Percentiles rank a stretch among this genome's conserved stretches.
Evolutionary conservation across 192 early-diverging fungal species (phyloP).

Genomic region (Backusella luteola): DNA sequence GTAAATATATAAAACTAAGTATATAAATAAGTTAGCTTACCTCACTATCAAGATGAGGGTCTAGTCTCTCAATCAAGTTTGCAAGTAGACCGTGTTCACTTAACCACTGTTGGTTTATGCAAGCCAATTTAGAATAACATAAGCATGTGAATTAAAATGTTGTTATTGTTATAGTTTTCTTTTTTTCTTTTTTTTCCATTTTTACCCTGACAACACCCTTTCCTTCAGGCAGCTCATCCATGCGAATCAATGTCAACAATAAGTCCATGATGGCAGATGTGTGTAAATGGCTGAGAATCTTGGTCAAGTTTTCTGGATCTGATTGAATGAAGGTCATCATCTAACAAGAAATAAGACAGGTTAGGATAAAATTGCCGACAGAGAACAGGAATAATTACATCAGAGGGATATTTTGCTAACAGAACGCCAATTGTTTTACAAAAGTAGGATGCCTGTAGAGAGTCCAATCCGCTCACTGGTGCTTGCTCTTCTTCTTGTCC

Average conservation of each 20-base stretch:
- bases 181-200: conserved; percentile 14
- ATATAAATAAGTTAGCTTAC: conserved; percentile 34
- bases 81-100: conserved; percentile 77
- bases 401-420: conserved; percentile 84
- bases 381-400: conserved; percentile 46
- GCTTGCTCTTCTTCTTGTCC: not conserved
- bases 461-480: conserved; percentile 48
- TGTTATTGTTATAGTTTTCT: not conserved
- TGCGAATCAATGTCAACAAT: conserved; percentile 88
- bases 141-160: not conserved
- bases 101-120: conserved; percentile 69
- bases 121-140: conserved; percentile 6
- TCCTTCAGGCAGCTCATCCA: conserved; percentile 87
- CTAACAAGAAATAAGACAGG: conserved; percentile 38
- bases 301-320: conserved; percentile 70
- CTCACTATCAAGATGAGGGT: conserved; percentile 79
- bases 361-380: conserved; percentile 6
- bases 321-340: conserved; percentile 83
- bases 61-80: conserved; percentile 73
- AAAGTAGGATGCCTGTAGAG: conserved; percentile 88
- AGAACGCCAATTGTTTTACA: conserved; percentile 87
- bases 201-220: conserved; percentile 79
- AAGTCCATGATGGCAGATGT: conserved; percentile 89
- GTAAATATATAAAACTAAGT: not conserved
- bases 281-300: conserved; percentile 82